A percentile compares a stretch with the other conserved stretches of the same genome.
Evolutionary conservation across 257 asterid genomes (phyloP).

Genomic region (Hygrophila difformis): DNA sequence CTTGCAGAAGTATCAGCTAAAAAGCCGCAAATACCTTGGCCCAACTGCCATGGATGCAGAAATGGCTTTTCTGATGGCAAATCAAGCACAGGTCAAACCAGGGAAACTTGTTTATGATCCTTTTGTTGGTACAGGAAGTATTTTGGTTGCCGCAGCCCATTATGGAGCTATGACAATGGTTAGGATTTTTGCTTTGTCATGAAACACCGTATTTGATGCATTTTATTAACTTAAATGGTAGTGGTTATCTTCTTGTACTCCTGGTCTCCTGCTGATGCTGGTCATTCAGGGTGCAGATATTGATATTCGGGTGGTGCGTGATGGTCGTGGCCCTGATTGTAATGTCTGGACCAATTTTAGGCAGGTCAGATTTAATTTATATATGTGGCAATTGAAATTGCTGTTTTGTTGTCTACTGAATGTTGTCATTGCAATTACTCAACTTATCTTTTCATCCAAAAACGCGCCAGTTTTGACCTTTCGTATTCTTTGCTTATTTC

Average conservation of each 20-base stretch:
- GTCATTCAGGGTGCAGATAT: conserved; percentile 95
- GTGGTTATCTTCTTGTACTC: conserved; percentile 5
- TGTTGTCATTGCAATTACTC: conserved; percentile 5
- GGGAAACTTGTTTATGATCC: conserved; percentile 94
- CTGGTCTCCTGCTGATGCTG: conserved; percentile 31
- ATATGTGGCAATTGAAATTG: background rate
- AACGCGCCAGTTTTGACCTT: background rate
- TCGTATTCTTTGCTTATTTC: background rate
- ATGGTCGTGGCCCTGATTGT: conserved; percentile 96
- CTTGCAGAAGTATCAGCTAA: conserved; percentile 84
- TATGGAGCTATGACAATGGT: conserved; percentile 99
- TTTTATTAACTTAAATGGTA: background rate
- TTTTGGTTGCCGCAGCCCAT: conserved; percentile 93
- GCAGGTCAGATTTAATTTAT: conserved; percentile 38
- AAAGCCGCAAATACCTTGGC: conserved; percentile 94
- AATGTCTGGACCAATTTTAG: conserved; percentile 92
- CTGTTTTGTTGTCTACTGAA: conserved; percentile 7
- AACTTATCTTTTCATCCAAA: background rate
- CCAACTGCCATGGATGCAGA: conserved; percentile 99
- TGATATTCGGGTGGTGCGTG: conserved; percentile 98
- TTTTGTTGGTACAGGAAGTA: conserved; percentile 99
- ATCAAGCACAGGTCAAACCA: conserved; percentile 79
- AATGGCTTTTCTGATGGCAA: conserved; percentile 99
- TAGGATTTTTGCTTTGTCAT: conserved; percentile 21
- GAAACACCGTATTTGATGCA: conserved; percentile 2